Evolutionary conservation across 441 rosid species (phyloP).

Genomic region (Populus hybrid): DNA sequence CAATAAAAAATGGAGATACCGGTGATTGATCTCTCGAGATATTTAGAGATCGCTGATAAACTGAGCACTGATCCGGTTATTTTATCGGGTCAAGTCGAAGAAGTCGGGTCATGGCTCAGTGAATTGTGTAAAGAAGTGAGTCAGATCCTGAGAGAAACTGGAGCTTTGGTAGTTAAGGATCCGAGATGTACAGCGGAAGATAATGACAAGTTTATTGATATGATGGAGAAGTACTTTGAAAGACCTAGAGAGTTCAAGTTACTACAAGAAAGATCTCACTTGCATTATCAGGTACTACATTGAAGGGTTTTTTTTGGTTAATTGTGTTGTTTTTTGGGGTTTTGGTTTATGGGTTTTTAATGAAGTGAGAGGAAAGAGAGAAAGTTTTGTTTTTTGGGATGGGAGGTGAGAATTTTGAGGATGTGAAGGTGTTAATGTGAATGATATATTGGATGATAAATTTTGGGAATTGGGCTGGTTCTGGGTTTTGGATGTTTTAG

Average conservation of each 20-base stretch:
- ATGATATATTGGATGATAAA: neutral
- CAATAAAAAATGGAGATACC: conserved; percentile 57
- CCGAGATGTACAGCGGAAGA: conserved; percentile 82
- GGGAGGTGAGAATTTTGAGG: neutral
- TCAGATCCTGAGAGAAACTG: conserved; percentile 72
- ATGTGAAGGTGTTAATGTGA: neutral
- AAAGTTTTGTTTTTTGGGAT: neutral
- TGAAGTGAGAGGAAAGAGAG: neutral
- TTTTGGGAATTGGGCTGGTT: neutral
- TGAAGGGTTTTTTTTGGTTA: neutral
- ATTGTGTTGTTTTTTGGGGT: neutral
- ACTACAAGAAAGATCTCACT: conserved; percentile 66
- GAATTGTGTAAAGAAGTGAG: conserved; percentile 68
- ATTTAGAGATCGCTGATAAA: conserved; percentile 37
- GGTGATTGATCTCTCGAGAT: conserved; percentile 73
- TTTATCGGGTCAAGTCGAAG: conserved; percentile 9
- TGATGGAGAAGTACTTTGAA: conserved; percentile 92
- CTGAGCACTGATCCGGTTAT: conserved; percentile 19
- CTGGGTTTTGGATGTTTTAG: neutral
- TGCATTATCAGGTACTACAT: conserved; percentile 76
- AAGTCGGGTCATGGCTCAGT: conserved; percentile 31
- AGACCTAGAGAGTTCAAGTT: conserved; percentile 61
- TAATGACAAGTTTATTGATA: conserved; percentile 81
- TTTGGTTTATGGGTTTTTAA: neutral
- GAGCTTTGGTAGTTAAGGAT: conserved; percentile 79